Conservation (phyloP, 192 early-diverging fungal genomes). For the Coemansia furcata region DNA sequence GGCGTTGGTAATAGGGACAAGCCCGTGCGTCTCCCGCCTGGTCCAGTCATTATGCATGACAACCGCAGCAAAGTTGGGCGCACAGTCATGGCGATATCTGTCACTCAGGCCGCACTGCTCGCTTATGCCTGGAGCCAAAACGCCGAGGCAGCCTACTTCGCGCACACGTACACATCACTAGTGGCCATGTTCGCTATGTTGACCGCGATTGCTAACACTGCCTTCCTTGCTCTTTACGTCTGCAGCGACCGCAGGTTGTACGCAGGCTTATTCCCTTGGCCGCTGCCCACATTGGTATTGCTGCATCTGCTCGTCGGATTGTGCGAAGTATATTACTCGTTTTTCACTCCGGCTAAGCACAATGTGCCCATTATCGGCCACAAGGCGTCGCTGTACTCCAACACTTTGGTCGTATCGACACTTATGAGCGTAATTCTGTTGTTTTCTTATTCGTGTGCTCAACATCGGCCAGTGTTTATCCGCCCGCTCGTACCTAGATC, state of each 20-base stretch:
- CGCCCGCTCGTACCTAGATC: background rate
- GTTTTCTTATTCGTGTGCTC: constrained; percentile 7
- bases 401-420: constrained; percentile 8
- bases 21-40: constrained; percentile 25
- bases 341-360: constrained; percentile 16
- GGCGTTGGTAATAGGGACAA: background rate
- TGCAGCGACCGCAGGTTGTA: constrained; percentile 10
- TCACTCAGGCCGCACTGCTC: constrained; percentile 6
- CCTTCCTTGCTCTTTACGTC: no score
- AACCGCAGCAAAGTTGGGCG: constrained; percentile 14
- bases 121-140: background rate
- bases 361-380: constrained; percentile 13
- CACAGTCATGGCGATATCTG: background rate
- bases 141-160: background rate
- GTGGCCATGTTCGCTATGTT: background rate
- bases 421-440: background rate
- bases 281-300: constrained; percentile 3
- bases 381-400: constrained; percentile 13
- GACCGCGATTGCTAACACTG: background rate
- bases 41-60: constrained; percentile 13
- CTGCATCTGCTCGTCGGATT: constrained; percentile 2
- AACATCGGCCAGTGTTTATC: constrained; percentile 22
- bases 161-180: background rate
- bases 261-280: constrained; percentile 27
- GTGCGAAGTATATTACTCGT: constrained; percentile 27